These are phyloP conservation scores for Aspergillus sclerotioniger DNA, from an alignment of 495 filamentous ascomycete genomes.

Conservation along the genomic window DNA sequence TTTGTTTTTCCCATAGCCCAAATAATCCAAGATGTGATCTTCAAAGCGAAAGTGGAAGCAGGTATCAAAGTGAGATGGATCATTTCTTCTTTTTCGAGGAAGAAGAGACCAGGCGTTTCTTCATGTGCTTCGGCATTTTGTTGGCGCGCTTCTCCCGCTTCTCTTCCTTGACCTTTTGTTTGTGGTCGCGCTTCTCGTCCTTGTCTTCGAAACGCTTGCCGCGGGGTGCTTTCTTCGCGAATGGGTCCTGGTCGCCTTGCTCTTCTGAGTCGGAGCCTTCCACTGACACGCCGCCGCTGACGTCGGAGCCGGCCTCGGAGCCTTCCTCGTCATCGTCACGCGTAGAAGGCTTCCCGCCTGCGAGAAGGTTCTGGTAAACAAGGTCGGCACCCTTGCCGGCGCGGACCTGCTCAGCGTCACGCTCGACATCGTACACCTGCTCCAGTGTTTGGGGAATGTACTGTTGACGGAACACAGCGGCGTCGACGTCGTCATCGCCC, in stretches of 20 bases:
- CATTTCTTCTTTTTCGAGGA: conserved; percentile 49
- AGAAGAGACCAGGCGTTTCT: conserved; percentile 58
- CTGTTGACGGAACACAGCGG: conserved; percentile 89
- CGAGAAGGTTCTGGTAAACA: conserved; percentile 78
- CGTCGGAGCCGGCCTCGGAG: conserved; percentile 46
- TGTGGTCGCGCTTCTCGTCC: conserved; percentile 83
- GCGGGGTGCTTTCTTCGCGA: conserved; percentile 67
- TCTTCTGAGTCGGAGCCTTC: conserved; percentile 48
- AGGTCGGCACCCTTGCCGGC: conserved; percentile 69
- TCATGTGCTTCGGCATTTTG: conserved; percentile 93
- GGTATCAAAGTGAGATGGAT: not conserved
- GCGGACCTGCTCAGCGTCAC: conserved; percentile 75
- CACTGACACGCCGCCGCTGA: conserved; percentile 44
- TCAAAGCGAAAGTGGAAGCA: not conserved
- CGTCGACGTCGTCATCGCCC: conserved; percentile 63
- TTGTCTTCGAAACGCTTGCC: conserved; percentile 93
- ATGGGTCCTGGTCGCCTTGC: conserved; percentile 48
- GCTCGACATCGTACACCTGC: conserved; percentile 93
- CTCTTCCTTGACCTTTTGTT: conserved; percentile 87
- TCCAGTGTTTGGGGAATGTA: conserved; percentile 93
- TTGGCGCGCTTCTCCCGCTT: conserved; percentile 86
- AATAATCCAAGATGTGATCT: not conserved
- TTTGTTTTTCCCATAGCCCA: conserved; percentile 1
- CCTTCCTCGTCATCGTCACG: conserved; percentile 28
- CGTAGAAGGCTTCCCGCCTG: conserved; percentile 56